Evolutionary conservation across 108 stramenopile species (phyloP), one percentile per base, ranked within the genome.

Genomic region (Fistulifera pelliculosa): DNA sequence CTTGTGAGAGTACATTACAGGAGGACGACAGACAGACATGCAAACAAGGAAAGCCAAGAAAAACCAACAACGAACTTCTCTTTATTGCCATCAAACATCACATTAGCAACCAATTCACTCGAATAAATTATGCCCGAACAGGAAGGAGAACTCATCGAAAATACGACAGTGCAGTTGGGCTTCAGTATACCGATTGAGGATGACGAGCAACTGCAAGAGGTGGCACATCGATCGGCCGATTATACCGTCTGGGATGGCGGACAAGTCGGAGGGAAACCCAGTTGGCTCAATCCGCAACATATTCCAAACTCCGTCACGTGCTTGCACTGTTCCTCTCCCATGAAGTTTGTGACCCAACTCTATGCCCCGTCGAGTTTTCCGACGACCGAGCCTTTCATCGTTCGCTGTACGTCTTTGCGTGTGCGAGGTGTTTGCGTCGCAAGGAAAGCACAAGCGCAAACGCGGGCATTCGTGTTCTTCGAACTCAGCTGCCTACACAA

Each of bases 191-290:
- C 56, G 21, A 57, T 57, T 44, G 21, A 42, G 24, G 43, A 57
- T 27, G 26, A 40, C 17, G 14, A 74, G 38, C 51, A 18, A 44
- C 38, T 64, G 43, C 4, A 71, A 63, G 22, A 74, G 56, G 50
- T 62, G 54, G 41, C 70, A 50, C 69, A 67, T 64, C 56, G 56
- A 42, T 44, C 42, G 14, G 18, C 42, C 22, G 26, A 57, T 41
- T 57, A 57, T 35, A 27, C 19, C n/a, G 70, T 81, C 60, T 91
- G 90, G 90, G 90, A 91, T 58, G 85, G 90, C 25, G 85, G 90
- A 21, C 81, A 83, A 52, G 62, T 85, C 18, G 90, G 85, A 27
- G 90, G 85, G 17, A 35, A 50, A 15, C 83, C 83, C 1, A 73
- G 74, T 0, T 91, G 84, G 90, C 55, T 91, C 48, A 70, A 91